Percentiles rank a stretch among this genome's conserved stretches.
Conservation (phyloP, 78 protist species). For the Guillardia theta region DNA sequence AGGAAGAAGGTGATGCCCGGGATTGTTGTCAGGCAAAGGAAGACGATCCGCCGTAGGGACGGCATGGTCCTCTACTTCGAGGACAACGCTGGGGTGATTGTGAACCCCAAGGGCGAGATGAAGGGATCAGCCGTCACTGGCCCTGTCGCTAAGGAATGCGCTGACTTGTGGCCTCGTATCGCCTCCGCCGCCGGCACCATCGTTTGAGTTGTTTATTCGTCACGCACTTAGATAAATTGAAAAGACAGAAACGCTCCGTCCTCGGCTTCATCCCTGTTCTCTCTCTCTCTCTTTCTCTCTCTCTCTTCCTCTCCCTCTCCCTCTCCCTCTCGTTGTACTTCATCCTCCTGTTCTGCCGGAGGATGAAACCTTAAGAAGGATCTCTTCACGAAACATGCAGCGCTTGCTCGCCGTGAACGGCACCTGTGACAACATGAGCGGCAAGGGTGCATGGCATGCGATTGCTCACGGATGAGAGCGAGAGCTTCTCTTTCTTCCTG, state of each 20-base stretch:
- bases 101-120: constrained; percentile 98
- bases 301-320: too few species aligned
- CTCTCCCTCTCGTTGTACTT: too few species aligned
- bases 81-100: constrained; percentile 99
- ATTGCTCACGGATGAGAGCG: too few species aligned
- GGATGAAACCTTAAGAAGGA: too few species aligned
- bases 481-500: too few species aligned
- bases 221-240: too few species aligned
- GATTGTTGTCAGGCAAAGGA: constrained; percentile 86
- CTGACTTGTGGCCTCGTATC: constrained; percentile 99
- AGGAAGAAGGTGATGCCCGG: constrained; percentile 88
- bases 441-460: too few species aligned
- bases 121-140: constrained; percentile 99
- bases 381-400: too few species aligned
- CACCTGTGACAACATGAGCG: too few species aligned
- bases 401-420: too few species aligned
- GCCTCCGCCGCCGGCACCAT: constrained; percentile 68
- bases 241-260: not conserved
- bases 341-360: too few species aligned
- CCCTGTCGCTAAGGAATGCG: constrained; percentile 99
- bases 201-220: constrained; percentile 15
- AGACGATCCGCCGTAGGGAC: constrained; percentile 94
- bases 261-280: not conserved
- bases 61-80: constrained; percentile 95
- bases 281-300: not conserved